Percentiles rank a stretch among this genome's conserved stretches.
Evolutionary conservation across 2,329 filamentous ascomycete species (phyloP).

Genomic region (Thelonectria blattea): DNA sequence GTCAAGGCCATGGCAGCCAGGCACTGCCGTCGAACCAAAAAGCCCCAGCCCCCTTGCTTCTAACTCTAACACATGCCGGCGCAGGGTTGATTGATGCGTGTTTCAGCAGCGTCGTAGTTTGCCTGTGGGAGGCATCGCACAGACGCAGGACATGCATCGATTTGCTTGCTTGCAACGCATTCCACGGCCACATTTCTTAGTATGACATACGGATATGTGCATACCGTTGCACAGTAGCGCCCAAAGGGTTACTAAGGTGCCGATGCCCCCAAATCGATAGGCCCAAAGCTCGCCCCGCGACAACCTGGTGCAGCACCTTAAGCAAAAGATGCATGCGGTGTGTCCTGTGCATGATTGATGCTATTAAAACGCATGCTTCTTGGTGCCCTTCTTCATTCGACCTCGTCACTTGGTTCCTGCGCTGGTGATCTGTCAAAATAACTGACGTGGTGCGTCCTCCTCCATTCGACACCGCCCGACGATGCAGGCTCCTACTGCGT

Average conservation of each 20-base stretch:
- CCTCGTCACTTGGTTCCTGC: background rate
- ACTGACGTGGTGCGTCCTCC: background rate
- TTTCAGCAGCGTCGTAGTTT: constrained; percentile 11
- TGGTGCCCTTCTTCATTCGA: background rate
- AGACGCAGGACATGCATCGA: background rate
- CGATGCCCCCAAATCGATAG: background rate
- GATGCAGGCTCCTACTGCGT: background rate
- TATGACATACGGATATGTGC: too few relatives aligned
- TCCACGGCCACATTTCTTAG: too few relatives aligned
- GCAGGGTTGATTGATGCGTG: constrained; percentile 15
- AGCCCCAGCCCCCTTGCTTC: background rate
- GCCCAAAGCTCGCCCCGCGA: background rate
- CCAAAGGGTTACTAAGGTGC: too few relatives aligned
- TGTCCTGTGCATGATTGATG: background rate
- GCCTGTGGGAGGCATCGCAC: constrained; percentile 4
- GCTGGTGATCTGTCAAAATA: background rate
- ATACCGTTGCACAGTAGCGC: background rate
- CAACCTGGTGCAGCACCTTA: background rate
- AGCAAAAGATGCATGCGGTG: background rate
- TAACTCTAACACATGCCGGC: constrained; percentile 15
- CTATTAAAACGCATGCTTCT: background rate
- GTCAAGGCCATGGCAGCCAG: background rate
- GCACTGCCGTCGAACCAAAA: background rate
- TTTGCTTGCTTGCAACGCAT: too few relatives aligned
- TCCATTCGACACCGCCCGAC: background rate